phyloP scores from a whole-genome alignment of 768 basidiomycete species.

The Paxillus involutus region DNA sequence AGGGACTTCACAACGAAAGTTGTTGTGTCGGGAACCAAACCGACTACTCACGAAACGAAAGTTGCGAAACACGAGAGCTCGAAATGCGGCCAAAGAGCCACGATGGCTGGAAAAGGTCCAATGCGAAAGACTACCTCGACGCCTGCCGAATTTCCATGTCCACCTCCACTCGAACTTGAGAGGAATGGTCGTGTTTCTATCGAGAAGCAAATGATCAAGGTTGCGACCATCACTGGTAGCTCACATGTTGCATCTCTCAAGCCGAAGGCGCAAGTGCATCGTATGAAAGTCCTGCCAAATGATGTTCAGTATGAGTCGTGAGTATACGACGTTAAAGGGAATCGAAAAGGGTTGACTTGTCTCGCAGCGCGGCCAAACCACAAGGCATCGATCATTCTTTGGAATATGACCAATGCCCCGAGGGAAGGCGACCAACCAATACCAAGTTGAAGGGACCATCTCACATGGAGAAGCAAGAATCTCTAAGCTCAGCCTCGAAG shows the following conservation, averaged over 20 bases:
- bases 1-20: slow-evolving; percentile 14
- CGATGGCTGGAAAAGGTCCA: not conserved
- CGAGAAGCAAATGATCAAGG: not conserved
- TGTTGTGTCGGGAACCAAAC: not conserved
- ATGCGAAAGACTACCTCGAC: not conserved
- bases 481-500: slow-evolving; percentile 6
- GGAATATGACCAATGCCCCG: not conserved
- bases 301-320: not conserved
- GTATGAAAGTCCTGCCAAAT: too few species aligned
- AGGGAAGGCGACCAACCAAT: not conserved
- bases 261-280: not conserved
- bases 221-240: not conserved
- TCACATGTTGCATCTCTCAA: not conserved
- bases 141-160: not conserved
- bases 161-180: not conserved
- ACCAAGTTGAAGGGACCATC: not conserved
- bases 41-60: not conserved
- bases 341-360: not conserved
- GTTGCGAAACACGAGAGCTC: not conserved
- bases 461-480: not conserved
- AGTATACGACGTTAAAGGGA: not conserved
- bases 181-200: not conserved
- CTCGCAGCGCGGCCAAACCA: slow-evolving; percentile 2
- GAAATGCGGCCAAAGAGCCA: not conserved
- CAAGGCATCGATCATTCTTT: not conserved